Conservation (phyloP, 2,329 filamentous ascomycete species). For the Metarhizium robertsii region DNA sequence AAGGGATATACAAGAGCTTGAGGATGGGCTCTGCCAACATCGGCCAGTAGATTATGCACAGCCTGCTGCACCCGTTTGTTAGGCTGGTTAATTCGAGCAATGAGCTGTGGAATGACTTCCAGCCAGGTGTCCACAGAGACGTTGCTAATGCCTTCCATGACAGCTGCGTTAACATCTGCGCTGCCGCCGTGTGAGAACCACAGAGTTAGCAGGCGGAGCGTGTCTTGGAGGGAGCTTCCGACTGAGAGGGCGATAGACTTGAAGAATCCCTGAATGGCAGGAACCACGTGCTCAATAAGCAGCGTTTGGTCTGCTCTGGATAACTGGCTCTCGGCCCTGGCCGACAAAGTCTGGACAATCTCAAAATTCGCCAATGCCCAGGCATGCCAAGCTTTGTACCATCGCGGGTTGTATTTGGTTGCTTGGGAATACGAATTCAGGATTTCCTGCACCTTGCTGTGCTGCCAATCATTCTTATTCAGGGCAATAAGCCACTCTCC, state of each 20-base stretch:
- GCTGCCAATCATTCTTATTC: constrained; percentile 82
- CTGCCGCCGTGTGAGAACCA: constrained; percentile 95
- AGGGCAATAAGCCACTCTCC: constrained; percentile 75
- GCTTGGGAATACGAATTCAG: constrained; percentile 85
- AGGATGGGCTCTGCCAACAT: constrained; percentile 89
- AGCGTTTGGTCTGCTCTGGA: constrained; percentile 48
- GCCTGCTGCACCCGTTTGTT: constrained; percentile 81
- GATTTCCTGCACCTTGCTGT: constrained; percentile 78
- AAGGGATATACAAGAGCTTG: constrained; percentile 95
- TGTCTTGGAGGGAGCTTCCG: constrained; percentile 91
- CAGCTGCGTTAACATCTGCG: constrained; percentile 75
- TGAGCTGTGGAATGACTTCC: constrained; percentile 93
- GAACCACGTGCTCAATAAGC: constrained; percentile 81
- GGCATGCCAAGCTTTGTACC: constrained; percentile 99
- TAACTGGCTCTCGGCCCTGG: constrained; percentile 48
- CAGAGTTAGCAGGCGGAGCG: constrained; percentile 78
- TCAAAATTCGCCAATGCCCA: constrained; percentile 99
- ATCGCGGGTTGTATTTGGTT: constrained; percentile 86
- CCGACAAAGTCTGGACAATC: constrained; percentile 75
- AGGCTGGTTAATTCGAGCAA: constrained; percentile 94
- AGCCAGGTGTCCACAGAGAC: constrained; percentile 98
- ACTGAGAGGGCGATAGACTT: constrained; percentile 89
- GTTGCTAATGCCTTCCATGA: constrained; percentile 82
- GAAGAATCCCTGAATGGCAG: constrained; percentile 93
- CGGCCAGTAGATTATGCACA: constrained; percentile 83